A percentile compares a stretch with the other conserved stretches of the same genome.
Conservation (phyloP, 371 early-diverging fungal species). For the Thermomucor indicae-seudaticae region DNA sequence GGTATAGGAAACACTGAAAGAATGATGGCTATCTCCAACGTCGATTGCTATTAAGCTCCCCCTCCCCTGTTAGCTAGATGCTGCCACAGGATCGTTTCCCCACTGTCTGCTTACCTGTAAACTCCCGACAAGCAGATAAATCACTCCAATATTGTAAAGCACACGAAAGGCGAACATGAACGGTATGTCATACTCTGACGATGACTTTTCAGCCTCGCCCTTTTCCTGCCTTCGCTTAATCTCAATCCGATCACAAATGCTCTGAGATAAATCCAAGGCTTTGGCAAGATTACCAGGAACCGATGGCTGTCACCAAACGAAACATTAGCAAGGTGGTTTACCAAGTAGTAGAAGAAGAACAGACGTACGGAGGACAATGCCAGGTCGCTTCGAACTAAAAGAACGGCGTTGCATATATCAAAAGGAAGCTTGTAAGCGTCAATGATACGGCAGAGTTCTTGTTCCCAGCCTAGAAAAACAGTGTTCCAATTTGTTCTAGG, state of each 20-base stretch:
- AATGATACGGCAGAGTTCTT: conserved; percentile 30
- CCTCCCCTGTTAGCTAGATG: no score
- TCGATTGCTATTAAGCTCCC: conserved; percentile 43
- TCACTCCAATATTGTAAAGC: conserved; percentile 43
- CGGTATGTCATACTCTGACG: conserved; percentile 41
- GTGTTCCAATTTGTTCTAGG: conserved; percentile 19
- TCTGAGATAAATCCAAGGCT: conserved; percentile 39
- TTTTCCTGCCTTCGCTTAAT: conserved; percentile 34
- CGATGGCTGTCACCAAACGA: conserved; percentile 37
- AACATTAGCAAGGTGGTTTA: no score
- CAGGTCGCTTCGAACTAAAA: conserved; percentile 37
- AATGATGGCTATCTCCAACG: conserved; percentile 45
- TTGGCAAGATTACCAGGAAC: conserved; percentile 42
- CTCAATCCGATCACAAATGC: conserved; percentile 45
- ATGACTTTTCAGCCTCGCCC: conserved; percentile 9
- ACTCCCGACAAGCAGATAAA: conserved; percentile 44
- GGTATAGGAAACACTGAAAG: conserved; percentile 46
- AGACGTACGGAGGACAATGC: conserved; percentile 40
- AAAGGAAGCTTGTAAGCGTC: conserved; percentile 39
- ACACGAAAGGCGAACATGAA: conserved; percentile 52
- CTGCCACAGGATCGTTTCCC: no score
- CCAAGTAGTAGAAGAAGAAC: no score
- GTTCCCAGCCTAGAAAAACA: conserved; percentile 26
- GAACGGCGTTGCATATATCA: conserved; percentile 40
- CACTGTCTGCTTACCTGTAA: conserved; percentile 27